A percentile compares a stretch with the other conserved stretches of the same genome.
Conservation (phyloP, 2,329 filamentous ascomycete species). For the Biscogniauxia mediterranea region DNA sequence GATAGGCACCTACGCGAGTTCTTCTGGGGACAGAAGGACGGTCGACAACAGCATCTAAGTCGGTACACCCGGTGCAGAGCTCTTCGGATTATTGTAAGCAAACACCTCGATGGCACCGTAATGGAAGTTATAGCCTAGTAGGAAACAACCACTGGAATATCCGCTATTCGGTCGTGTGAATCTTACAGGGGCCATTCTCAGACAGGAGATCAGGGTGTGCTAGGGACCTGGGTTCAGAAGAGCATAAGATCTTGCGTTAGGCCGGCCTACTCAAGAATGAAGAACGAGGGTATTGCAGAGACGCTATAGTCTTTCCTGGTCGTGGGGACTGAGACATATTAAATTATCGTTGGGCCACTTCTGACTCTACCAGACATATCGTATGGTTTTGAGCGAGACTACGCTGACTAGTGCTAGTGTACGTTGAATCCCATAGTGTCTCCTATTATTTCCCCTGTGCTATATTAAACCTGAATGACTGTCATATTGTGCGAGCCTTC, state of each 20-base stretch:
- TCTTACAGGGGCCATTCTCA: neutral
- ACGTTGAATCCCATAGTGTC: no score
- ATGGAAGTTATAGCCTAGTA: neutral
- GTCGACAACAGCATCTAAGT: neutral
- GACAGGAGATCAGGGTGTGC: neutral
- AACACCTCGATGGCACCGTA: neutral
- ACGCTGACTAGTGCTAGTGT: no score
- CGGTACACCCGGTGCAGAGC: neutral
- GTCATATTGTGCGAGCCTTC: neutral
- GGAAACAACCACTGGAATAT: no score
- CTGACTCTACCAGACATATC: neutral
- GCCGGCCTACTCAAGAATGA: neutral
- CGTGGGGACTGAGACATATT: neutral
- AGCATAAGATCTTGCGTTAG: neutral
- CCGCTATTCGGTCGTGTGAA: no score
- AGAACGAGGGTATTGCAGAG: neutral
- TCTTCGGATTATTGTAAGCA: neutral
- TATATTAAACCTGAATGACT: neutral
- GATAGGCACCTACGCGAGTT: neutral
- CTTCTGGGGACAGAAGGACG: neutral
- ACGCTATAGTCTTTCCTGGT: neutral
- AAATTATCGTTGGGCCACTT: neutral
- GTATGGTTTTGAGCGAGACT: no score
- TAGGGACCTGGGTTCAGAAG: neutral
- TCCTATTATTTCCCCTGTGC: neutral